Base-by-base conservation (phyloP, 306 rosid genomes). In the Leucaena leucocephala region DNA sequence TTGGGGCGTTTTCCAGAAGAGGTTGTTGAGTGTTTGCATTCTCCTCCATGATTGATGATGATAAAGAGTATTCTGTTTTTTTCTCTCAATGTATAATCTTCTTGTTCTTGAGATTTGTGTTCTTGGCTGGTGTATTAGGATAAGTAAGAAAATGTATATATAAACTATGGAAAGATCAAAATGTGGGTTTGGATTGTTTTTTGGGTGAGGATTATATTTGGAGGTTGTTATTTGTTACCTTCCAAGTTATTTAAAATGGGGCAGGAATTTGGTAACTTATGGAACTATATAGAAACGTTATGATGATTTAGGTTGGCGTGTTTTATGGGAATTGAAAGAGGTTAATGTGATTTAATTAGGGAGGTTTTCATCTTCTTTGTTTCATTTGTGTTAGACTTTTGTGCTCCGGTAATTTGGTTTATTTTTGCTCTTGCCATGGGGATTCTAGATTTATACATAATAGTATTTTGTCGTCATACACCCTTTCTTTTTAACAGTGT, bases 1-100 rank as follows among this genome's bases (percentile, higher is more conserved):
- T 3, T 36, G 65, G 19, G 7, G 27, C 3, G 15, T 59, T 74
- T 74, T 74, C 85, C 66, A 87, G 6, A 7, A 87, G 68, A 44
- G 84, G 81, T 40, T 78, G 84, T n/a, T 59, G 15, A 1, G 67
- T 7, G 50, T 3, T 27, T 19, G 5, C 19, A 40, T 54, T 67
- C 17, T 13, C 39, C 19, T 15, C 68, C 68, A 63, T 34, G 19
- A 6, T 55, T 19, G 27, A 78, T 70, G 70, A 44, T 27, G 27
- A 27, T 21, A 9, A 16, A 7, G 34, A 42, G 33, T 27, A 27
- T 27, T 27, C 27, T 27, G 27, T 27, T 27, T 27, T 27, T 27
- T 27, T 1, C 27, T 27, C 27, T 27, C 27, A 27, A 27, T 55
- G 34, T 4, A 21, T 4, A 21, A 58, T 59, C 34, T 7, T 4